These are phyloP conservation scores for Aspergillus novofumigatus DNA, from an alignment of 2,329 filamentous ascomycete genomes.

Conservation along the genomic window DNA sequence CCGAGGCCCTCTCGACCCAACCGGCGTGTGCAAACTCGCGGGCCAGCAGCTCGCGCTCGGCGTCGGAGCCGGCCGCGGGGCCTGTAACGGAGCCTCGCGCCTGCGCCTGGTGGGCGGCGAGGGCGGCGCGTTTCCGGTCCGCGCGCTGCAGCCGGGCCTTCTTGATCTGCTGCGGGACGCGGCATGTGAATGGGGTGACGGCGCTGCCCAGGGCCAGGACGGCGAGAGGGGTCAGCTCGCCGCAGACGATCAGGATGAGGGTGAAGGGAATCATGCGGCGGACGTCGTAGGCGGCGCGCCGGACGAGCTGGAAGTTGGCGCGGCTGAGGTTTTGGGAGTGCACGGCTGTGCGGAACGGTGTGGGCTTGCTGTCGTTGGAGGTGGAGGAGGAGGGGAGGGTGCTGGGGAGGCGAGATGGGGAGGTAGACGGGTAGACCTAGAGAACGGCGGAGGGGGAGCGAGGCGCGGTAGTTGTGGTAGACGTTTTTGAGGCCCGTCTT, in stretches of 20 bases:
- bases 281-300: slow-evolving; percentile 67
- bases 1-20: slow-evolving; percentile 18
- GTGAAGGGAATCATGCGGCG: slow-evolving; percentile 75
- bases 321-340: slow-evolving; percentile 47
- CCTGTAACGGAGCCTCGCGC: slow-evolving; percentile 10
- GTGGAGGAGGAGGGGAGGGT: slow-evolving; percentile 6
- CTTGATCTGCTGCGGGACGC: slow-evolving; percentile 72
- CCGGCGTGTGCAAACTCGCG: slow-evolving; percentile 17
- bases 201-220: slow-evolving; percentile 65
- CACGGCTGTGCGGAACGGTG: slow-evolving; percentile 13
- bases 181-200: slow-evolving; percentile 75
- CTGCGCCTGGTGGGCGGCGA: slow-evolving; percentile 19
- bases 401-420: slow-evolving; percentile 25
- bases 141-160: slow-evolving; percentile 52
- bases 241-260: slow-evolving; percentile 70
- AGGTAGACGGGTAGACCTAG: slow-evolving; percentile 30
- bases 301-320: slow-evolving; percentile 65
- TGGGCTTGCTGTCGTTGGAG: neutral
- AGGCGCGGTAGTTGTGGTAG: slow-evolving; percentile 56
- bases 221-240: slow-evolving; percentile 80
- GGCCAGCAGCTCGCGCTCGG: slow-evolving; percentile 30
- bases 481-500: slow-evolving; percentile 76
- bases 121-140: slow-evolving; percentile 30
- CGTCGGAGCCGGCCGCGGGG: slow-evolving; percentile 13
- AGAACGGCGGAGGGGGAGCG: slow-evolving; percentile 29